Conservation (phyloP, 441 rosid species). For the Adansonia gregorii region DNA sequence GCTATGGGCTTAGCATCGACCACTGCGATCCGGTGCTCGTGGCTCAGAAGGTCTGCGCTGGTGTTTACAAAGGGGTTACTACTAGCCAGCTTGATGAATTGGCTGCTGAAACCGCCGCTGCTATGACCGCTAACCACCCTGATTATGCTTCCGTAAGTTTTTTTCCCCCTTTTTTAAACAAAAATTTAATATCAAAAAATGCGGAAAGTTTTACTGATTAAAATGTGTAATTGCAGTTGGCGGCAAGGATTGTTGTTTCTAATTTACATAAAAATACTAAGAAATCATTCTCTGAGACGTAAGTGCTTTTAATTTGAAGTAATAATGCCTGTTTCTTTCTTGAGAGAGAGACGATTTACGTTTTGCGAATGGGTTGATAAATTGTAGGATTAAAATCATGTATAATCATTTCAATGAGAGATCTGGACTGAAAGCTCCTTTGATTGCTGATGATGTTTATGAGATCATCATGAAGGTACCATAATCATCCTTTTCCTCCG, state of each 20-base stretch:
- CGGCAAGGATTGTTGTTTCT: conserved; percentile 89
- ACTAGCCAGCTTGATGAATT: conserved; percentile 96
- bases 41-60: conserved; percentile 94
- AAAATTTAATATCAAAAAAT: not conserved
- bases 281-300: conserved; percentile 91
- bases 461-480: conserved; percentile 82
- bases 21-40: conserved; percentile 97
- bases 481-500: not conserved
- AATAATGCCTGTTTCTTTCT: not conserved
- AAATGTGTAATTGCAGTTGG: conserved; percentile 55
- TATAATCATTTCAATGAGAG: conserved; percentile 66
- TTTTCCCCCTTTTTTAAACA: too few relatives aligned
- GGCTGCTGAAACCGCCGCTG: conserved; percentile 98
- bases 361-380: not conserved
- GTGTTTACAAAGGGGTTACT: conserved; percentile 94
- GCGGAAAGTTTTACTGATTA: conserved; percentile 13
- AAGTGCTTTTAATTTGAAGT: conserved; percentile 31
- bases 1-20: conserved; percentile 85
- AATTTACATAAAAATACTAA: conserved; percentile 87
- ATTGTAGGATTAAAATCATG: conserved; percentile 74
- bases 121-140: conserved; percentile 91
- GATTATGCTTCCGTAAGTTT: conserved; percentile 85
- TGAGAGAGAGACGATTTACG: not conserved
- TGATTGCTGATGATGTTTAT: conserved; percentile 83
- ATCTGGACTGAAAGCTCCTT: conserved; percentile 73